phyloP scores from a whole-genome alignment of 1,284 basidiomycete genomes.

The Rhodotorula sp. region DNA sequence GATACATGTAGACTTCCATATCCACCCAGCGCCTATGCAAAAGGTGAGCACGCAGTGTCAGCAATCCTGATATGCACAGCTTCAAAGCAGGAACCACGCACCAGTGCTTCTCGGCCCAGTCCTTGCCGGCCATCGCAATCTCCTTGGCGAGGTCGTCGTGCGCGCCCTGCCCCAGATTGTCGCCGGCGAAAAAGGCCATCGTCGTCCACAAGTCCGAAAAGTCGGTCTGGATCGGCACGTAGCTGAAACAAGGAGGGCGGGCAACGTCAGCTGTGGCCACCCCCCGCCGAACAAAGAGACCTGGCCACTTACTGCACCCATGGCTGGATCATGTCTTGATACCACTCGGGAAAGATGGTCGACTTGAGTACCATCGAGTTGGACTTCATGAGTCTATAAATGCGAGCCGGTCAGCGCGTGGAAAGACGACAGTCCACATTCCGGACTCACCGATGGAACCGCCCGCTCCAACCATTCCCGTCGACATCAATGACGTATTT shows the following conservation, averaged over 20 bases:
- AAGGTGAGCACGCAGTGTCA: not conserved
- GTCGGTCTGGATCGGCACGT: constrained; percentile 53
- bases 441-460: constrained; percentile 22
- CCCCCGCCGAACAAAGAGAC: no score
- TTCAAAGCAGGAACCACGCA: constrained; percentile 47
- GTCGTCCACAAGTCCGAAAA: constrained; percentile 55
- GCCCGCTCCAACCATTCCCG: constrained; percentile 42
- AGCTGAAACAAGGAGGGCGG: constrained; percentile 14
- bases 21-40: constrained; percentile 18
- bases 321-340: constrained; percentile 39
- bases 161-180: constrained; percentile 45
- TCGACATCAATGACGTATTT: constrained; percentile 54
- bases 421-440: not conserved
- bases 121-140: constrained; percentile 52
- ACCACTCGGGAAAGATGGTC: constrained; percentile 64
- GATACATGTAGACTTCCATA: constrained; percentile 29
- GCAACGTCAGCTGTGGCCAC: not conserved
- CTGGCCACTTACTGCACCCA: no score
- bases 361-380: constrained; percentile 65
- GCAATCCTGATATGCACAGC: no score
- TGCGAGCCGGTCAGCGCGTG: not conserved
- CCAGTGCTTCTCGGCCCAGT: constrained; percentile 54
- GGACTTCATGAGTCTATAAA: constrained; percentile 59
- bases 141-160: constrained; percentile 53
- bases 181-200: constrained; percentile 56